These are phyloP conservation scores for Pythium utonaiense DNA, from an alignment of 352 stramenopile genomes.

Conservation along the genomic window DNA sequence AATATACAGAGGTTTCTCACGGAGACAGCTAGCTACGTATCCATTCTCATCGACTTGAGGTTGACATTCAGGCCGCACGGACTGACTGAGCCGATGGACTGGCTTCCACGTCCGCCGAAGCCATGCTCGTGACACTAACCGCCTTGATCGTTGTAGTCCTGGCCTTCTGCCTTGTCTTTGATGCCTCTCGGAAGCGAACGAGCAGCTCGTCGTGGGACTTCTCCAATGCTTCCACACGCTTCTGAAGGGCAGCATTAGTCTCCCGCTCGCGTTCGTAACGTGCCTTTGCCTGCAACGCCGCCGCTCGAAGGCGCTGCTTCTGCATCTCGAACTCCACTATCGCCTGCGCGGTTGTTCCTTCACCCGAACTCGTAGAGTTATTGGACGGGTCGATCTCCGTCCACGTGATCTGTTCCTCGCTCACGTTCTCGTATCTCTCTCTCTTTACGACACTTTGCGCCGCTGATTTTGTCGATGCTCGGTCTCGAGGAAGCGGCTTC, in stretches of 20 bases:
- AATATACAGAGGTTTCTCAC: too few species aligned
- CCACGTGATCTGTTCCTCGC: conserved; percentile 4
- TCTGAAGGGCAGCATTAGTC: conserved; percentile 1
- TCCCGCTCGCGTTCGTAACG: conserved; percentile 6
- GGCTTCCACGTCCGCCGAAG: background rate
- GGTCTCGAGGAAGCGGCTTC: conserved; percentile 1
- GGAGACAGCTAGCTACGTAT: too few species aligned
- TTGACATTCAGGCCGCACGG: background rate
- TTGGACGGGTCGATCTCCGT: background rate
- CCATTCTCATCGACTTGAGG: too few species aligned
- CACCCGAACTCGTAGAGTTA: background rate
- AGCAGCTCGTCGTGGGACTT: conserved; percentile 14
- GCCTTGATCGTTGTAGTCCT: background rate
- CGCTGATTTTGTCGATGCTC: too few species aligned
- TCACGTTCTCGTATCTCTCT: background rate
- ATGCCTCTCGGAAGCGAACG: conserved; percentile 18
- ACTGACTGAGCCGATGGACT: background rate
- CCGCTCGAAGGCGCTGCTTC: conserved; percentile 4
- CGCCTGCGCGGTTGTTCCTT: background rate
- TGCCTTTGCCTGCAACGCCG: conserved; percentile 4
- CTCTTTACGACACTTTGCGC: too few species aligned
- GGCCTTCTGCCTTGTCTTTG: background rate
- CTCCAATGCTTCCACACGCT: conserved; percentile 8
- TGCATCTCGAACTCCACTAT: conserved; percentile 1
- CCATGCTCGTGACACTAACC: background rate